Base-by-base conservation (phyloP, 1,139 yeast genomes). In the Yamadazyma pseudoaaseri region DNA sequence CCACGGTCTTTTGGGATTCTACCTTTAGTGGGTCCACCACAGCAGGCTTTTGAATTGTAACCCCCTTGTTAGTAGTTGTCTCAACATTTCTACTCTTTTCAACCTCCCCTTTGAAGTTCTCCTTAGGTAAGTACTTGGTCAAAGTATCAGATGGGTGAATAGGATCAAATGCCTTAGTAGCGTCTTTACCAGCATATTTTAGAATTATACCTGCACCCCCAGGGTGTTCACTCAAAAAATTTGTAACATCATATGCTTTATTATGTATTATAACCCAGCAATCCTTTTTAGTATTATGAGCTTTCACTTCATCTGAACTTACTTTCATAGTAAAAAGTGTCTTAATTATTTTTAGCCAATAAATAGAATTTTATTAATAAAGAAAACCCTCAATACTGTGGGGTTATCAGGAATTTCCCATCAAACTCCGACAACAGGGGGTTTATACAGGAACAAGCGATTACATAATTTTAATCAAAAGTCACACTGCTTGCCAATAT, bases 91-190 rank as follows among this genome's bases (percentile, higher is more conserved):
- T 18, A 18, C 9, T 9, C 13, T 10, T 10, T 28, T 50, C 61
- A 7, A 60, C 68, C 17, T 56, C 63, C 3, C 72, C 72, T 39
- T 49, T 44, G 40, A 61, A 69, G 29, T 48, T 51, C 36, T 63
- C 47, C 11, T 50, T 45, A 2, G 54, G 51, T 47, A 70, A 60
- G 40, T 69, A 68, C 48, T 66, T 69, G 14, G 50, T 77, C 31
- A 89, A 65, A 7, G 89, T 83, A 47, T 84, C 92, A 11, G 82
- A 75, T 0, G 96, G 95, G 58, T 90, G 98, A 38, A 90, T 73
- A 6, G 95, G 95, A 41, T 73, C 78, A 51, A 76, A 76, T 9
- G 71, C 79, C 46, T 72, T 73, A 22, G 81, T 73, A n/a, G 80
- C 80, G 46, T 76, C 81, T 38, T 70, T 63, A 1, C 81, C 81